These are phyloP conservation scores for Rhizoctonia solani DNA, from an alignment of 1,284 basidiomycete species.

Conservation along the genomic window DNA sequence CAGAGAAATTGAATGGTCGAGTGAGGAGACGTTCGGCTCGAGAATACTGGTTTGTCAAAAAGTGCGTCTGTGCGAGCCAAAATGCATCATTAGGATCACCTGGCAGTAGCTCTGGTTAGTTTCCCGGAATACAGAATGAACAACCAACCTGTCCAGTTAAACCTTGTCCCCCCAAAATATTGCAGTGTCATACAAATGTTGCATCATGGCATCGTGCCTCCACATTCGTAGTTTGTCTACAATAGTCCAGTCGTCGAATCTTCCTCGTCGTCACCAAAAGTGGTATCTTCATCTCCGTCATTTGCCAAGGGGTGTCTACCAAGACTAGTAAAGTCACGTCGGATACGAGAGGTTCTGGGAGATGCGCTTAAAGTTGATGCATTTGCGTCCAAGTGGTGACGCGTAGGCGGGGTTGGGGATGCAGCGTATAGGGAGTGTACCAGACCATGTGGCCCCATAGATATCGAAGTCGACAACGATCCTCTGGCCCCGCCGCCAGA, in stretches of 20 bases:
- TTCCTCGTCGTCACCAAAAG: constrained; percentile 55
- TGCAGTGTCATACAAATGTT: constrained; percentile 96
- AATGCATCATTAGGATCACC: constrained; percentile 96
- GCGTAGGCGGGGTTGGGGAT: constrained; percentile 26
- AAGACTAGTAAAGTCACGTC: constrained; percentile 22
- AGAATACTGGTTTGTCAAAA: constrained; percentile 92
- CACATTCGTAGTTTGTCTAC: constrained; percentile 95
- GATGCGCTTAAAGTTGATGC: constrained; percentile 27
- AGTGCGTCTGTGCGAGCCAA: constrained; percentile 97
- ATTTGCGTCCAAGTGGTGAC: constrained; percentile 28
- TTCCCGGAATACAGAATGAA: neutral
- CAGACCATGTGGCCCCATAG: constrained; percentile 27
- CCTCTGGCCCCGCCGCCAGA: constrained; percentile 13
- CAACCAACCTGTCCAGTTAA: constrained; percentile 89
- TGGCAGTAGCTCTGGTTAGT: constrained; percentile 44
- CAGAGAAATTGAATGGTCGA: constrained; percentile 62
- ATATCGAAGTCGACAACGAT: constrained; percentile 21
- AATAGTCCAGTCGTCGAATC: constrained; percentile 67
- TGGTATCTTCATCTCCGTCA: constrained; percentile 52
- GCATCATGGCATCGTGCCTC: constrained; percentile 97
- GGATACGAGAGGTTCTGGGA: constrained; percentile 17
- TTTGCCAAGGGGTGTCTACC: constrained; percentile 23
- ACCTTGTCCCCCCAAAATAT: constrained; percentile 99
- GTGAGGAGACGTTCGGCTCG: constrained; percentile 91
- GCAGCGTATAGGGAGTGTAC: constrained; percentile 14